phyloP scores from a whole-genome alignment of 192 early-diverging fungal species.

The Phlyctochytrium bullatum region DNA sequence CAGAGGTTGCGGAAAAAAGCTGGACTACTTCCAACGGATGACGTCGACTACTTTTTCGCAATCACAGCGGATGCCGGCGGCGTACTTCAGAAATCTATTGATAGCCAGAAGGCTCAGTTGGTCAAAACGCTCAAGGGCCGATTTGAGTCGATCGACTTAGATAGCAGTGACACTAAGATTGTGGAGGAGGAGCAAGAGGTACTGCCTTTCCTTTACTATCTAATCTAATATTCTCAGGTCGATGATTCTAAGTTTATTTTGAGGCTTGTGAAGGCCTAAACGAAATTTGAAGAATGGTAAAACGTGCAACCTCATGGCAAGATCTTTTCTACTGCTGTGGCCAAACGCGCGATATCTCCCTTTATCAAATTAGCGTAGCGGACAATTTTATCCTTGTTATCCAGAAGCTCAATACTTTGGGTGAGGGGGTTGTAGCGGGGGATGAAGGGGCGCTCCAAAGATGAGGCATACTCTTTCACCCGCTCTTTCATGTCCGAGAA shows the following conservation, averaged over 20 bases:
- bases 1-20: constrained; percentile 96
- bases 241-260: constrained; percentile 78
- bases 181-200: constrained; percentile 86
- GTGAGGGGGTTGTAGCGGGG: constrained; percentile 91
- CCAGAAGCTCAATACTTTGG: constrained; percentile 86
- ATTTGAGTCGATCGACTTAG: constrained; percentile 5
- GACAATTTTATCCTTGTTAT: constrained; percentile 68
- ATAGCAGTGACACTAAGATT: constrained; percentile 47
- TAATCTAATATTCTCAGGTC: constrained; percentile 28
- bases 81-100: constrained; percentile 68
- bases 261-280: constrained; percentile 44
- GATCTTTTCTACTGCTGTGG: constrained; percentile 4
- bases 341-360: constrained; percentile 1
- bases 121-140: constrained; percentile 67
- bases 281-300: not conserved
- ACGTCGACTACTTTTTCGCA: constrained; percentile 79
- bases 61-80: constrained; percentile 69
- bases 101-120: constrained; percentile 70
- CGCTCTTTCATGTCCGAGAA: constrained; percentile 92
- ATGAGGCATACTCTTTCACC: constrained; percentile 74
- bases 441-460: constrained; percentile 80
- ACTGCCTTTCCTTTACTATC: not conserved
- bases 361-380: constrained; percentile 3
- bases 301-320: not conserved
- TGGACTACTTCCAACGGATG: constrained; percentile 80